phyloP scores from a whole-genome alignment of 2,329 filamentous ascomycete genomes.

The Epichloe bromicola region DNA sequence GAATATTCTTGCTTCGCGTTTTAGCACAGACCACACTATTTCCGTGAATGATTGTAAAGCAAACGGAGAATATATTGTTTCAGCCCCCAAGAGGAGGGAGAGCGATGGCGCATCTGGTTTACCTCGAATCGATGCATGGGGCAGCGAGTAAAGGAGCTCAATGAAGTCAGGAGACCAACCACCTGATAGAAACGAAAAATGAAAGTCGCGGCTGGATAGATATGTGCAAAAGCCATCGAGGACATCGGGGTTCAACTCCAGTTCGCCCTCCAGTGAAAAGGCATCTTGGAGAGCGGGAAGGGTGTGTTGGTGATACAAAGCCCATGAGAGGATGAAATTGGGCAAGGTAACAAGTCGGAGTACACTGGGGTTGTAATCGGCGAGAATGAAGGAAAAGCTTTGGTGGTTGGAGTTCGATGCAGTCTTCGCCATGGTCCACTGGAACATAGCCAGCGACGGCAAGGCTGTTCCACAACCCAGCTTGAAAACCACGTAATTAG shows the following conservation, averaged over 20 bases:
- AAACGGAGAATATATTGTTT: constrained; percentile 73
- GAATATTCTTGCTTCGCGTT: constrained; percentile 23
- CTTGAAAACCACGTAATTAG: constrained; percentile 25
- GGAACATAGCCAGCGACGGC: constrained; percentile 58
- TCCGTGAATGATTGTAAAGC: constrained; percentile 57
- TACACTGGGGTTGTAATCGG: constrained; percentile 71
- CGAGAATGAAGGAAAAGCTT: constrained; percentile 51
- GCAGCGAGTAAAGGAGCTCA: constrained; percentile 35
- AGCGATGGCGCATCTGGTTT: background rate
- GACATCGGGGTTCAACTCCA: constrained; percentile 49
- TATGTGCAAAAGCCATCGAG: constrained; percentile 43
- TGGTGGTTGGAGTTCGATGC: constrained; percentile 3
- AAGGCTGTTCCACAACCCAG: constrained; percentile 70
- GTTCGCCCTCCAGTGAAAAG: constrained; percentile 41
- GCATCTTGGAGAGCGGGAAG: constrained; percentile 28
- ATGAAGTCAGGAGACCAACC: constrained; percentile 59
- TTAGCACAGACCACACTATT: constrained; percentile 47
- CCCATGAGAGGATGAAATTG: constrained; percentile 63
- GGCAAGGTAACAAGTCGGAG: constrained; percentile 67
- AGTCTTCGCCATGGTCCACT: constrained; percentile 35
- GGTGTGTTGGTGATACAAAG: constrained; percentile 29
- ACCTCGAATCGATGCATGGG: background rate
- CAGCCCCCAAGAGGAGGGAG: constrained; percentile 55
- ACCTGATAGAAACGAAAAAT: constrained; percentile 57
- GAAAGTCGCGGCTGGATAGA: constrained; percentile 37